Base-by-base conservation (phyloP, 441 rosid genomes). In the Arabidopsis hybrid region DNA sequence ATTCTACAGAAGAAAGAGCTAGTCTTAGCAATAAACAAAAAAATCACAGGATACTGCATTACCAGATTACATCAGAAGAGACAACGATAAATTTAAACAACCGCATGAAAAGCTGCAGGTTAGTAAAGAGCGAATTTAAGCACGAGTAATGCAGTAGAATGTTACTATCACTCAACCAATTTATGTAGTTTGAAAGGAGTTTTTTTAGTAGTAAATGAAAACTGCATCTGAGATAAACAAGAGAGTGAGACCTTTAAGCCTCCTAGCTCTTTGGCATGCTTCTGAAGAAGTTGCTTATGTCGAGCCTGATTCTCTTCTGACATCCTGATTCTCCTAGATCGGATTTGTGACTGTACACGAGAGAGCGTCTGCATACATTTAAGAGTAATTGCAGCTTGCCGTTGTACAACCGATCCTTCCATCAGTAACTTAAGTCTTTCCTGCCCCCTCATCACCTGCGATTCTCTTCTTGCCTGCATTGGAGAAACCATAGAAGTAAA, bases 221-320 rank as follows among this genome's bases (percentile, higher is more conserved):
- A 50, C 26, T 47, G 38, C 39, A 46, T 31, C 2, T 49, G 56
- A 71, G 57, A 45, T 29, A 63, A n/a, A 18, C 39, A 58, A 86
- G 9, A 51, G 32, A 56, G 63, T 72, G 73, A 74, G 40, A 88
- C 98, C 91, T 78, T 86, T 45, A 84, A 68, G 78, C 80, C 87
- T 71, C 85, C 88, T 51, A 87, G 79, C 83, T 92, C 95, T 74
- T 85, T 87, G 3, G 90, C 98, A 73, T 91, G 97, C 75, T 95
- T 92, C 63, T 95, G 96, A 67, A 88, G 72, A 39, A 92, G 88
- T 74, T 89, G 99, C 53, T 83, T 86, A 79, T 89, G 99, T 21
- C 92, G 88, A 69, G 91, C 89, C 62, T 88, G 97, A 75, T 89
- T 95, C 86, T 95, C 99, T 83, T 95, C 97, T 8, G 84, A 78